Conservation (phyloP, 2,329 filamentous ascomycete species). For the Apiospora phragmitis region DNA sequence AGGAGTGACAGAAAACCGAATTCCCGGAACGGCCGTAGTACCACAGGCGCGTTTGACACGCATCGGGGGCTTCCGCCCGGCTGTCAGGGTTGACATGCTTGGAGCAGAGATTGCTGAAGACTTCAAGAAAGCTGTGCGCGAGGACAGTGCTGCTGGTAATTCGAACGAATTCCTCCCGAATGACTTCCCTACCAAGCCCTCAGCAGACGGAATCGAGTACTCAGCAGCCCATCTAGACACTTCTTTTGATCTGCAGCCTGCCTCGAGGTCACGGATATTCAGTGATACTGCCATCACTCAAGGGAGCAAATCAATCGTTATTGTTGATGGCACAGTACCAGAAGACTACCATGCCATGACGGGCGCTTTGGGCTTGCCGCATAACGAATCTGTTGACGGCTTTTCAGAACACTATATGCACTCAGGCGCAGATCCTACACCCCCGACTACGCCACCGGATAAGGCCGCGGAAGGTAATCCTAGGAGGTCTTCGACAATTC, state of each 20-base stretch:
- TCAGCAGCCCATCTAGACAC: conserved; percentile 46
- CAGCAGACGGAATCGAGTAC: conserved; percentile 38
- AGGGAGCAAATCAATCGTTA: conserved; percentile 89
- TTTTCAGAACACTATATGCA: conserved; percentile 54
- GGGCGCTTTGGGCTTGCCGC: conserved; percentile 39
- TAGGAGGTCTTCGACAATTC: conserved; percentile 55
- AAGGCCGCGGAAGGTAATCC: conserved; percentile 41
- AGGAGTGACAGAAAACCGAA: conserved; percentile 56
- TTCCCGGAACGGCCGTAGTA: conserved; percentile 61
- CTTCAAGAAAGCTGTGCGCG: conserved; percentile 73
- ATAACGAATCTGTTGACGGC: conserved; percentile 50
- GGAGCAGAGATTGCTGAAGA: conserved; percentile 78
- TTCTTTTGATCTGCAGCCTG: conserved; percentile 37
- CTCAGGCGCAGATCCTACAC: conserved; percentile 53
- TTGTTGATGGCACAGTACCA: conserved; percentile 69
- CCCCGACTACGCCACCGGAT: conserved; percentile 59
- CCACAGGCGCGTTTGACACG: conserved; percentile 50
- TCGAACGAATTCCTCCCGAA: conserved; percentile 19
- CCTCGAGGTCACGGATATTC: conserved; percentile 39
- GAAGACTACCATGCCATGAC: conserved; percentile 53
- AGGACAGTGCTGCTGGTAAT: conserved; percentile 54
- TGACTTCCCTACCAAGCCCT: conserved; percentile 24
- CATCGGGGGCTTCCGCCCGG: conserved; percentile 46
- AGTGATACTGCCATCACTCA: conserved; percentile 65
- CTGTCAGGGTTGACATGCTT: conserved; percentile 76